Conservation (phyloP, 768 basidiomycete species). For the Gloeophyllum trabeum region DNA sequence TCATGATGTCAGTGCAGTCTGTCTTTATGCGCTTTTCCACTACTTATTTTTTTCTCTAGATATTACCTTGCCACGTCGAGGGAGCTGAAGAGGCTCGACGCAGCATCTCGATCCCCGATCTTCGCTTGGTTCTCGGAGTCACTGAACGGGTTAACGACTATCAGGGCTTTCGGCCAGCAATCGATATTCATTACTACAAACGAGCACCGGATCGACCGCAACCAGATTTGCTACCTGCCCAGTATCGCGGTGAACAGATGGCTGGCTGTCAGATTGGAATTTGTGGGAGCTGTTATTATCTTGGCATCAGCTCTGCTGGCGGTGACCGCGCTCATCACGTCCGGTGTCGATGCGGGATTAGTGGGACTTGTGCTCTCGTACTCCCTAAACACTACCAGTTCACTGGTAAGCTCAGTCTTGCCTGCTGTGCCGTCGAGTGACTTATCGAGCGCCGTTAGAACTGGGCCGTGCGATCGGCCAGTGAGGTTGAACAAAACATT, state of each 20-base stretch:
- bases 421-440: conserved; percentile 1
- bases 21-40: neutral
- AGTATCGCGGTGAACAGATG: conserved; percentile 73
- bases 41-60: conserved; percentile 22
- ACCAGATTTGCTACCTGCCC: conserved; percentile 70
- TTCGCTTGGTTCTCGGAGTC: conserved; percentile 85
- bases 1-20: conserved; percentile 54
- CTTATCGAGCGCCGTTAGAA: conserved; percentile 30
- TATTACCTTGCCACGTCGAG: conserved; percentile 84
- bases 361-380: conserved; percentile 84
- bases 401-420: conserved; percentile 38
- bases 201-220: conserved; percentile 69
- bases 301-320: conserved; percentile 59
- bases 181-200: conserved; percentile 55
- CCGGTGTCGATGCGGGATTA: conserved; percentile 75
- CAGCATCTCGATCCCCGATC: conserved; percentile 83
- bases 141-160: conserved; percentile 66
- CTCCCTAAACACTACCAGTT: conserved; percentile 74
- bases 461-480: conserved; percentile 73
- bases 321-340: conserved; percentile 59
- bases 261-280: conserved; percentile 77
- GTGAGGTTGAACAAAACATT: conserved; percentile 86
- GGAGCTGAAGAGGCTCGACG: conserved; percentile 81
- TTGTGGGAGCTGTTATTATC: conserved; percentile 75
- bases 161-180: conserved; percentile 72